Evolutionary conservation across 176 grass and related monocot species (phyloP).

Genomic region (Pontederia crassipes): DNA sequence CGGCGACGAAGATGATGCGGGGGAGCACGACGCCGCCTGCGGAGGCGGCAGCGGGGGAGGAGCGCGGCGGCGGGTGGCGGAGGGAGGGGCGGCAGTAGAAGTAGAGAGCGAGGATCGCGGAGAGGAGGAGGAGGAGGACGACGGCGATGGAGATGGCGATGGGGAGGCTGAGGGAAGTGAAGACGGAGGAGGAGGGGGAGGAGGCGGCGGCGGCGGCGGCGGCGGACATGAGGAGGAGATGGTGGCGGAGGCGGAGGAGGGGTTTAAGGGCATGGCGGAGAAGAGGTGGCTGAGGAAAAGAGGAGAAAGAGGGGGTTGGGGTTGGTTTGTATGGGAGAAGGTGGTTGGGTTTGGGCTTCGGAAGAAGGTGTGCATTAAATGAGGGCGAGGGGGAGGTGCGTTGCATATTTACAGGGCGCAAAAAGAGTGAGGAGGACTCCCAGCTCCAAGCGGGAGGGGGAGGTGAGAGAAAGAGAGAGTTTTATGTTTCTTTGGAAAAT

Average conservation of each 20-base stretch:
- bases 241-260: background rate
- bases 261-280: background rate
- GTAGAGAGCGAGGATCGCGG: background rate
- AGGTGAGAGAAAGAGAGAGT: too few relatives aligned
- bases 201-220: background rate
- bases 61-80: background rate
- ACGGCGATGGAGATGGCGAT: background rate
- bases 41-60: background rate
- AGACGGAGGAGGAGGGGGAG: background rate
- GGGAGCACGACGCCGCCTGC: background rate
- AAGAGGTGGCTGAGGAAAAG: background rate
- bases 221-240: background rate
- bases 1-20: background rate
- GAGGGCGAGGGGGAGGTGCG: background rate
- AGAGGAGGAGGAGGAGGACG: background rate
- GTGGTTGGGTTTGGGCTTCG: background rate
- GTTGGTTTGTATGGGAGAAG: background rate
- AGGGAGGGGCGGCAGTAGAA: background rate
- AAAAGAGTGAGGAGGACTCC: conserved; percentile 10
- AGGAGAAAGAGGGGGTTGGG: background rate
- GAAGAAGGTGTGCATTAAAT: background rate
- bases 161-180: background rate
- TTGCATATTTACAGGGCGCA: conserved; percentile 11
- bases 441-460: too few relatives aligned
- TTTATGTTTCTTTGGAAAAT: too few relatives aligned